A percentile compares a stretch with the other conserved stretches of the same genome.
These are phyloP conservation scores for Chalciporus piperatus DNA, from an alignment of 768 basidiomycete genomes.

Conservation along the genomic window DNA sequence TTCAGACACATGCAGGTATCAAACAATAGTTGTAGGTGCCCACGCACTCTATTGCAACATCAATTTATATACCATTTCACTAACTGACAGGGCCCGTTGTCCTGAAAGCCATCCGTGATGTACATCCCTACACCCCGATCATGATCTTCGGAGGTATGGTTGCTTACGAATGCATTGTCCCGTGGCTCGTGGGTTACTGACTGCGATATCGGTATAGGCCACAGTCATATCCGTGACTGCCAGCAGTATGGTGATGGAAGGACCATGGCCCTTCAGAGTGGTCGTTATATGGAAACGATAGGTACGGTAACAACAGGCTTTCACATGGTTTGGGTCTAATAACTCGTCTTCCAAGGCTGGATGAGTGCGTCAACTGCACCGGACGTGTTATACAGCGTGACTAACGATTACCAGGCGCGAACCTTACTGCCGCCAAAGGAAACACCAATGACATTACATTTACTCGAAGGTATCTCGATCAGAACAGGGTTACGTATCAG, in stretches of 20 bases:
- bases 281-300: constrained; percentile 91
- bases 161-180: background rate
- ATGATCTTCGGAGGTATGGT: constrained; percentile 70
- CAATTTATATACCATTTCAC: background rate
- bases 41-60: background rate
- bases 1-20: constrained; percentile 80
- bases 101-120: constrained; percentile 66
- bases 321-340: background rate
- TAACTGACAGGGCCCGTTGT: constrained; percentile 60
- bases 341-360: constrained; percentile 40
- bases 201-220: constrained; percentile 39
- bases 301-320: constrained; percentile 41
- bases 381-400: background rate
- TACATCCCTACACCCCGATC: constrained; percentile 76
- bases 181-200: background rate
- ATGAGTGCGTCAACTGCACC: constrained; percentile 45
- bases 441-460: constrained; percentile 54
- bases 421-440: constrained; percentile 39
- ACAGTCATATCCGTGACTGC: constrained; percentile 81
- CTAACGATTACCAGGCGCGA: constrained; percentile 37
- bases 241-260: constrained; percentile 57
- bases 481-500: constrained; percentile 76
- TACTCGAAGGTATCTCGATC: constrained; percentile 72
- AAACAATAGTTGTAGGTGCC: constrained; percentile 56
- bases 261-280: constrained; percentile 80